Evolutionary conservation across 495 filamentous ascomycete species (phyloP), one percentile per base, ranked within the genome.

Genomic region (Talaromyces borbonicus): DNA sequence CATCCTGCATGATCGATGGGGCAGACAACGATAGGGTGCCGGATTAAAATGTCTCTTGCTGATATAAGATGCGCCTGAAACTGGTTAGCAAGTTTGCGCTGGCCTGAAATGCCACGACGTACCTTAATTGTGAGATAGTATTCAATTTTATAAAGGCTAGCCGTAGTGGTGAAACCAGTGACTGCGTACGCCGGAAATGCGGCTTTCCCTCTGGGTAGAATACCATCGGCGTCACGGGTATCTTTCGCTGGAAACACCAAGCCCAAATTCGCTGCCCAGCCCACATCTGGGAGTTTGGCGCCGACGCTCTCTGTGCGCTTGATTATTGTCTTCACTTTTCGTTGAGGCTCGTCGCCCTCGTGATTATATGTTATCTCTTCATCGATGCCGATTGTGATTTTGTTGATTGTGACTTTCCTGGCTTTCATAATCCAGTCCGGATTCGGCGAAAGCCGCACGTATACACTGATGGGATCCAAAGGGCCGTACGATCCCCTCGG

Each of bases 281-380:
- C 92, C 2, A 80, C 72, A 48, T 90, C 88, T 2, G 92, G 87
- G 58, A 98, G 62, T 60, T 84, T 93, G 11, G 84, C 76, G 9
- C 83, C 81, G 16, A 98, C 78, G 2, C 68, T 66, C 49, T 96
- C 90, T 2, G 85, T 84, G 51, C 90, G 82, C 55, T 86, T 90
- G 18, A 85, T 81, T 52, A 98, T 65, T 18, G 79, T 80, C 60
- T 92, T 97, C 59, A 87, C 69, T 59, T 94, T 97, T 52, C 85
- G 84, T 22, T 83, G 87, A 36, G 90, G 89, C 60, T 97, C 92
- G 54, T 97, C 92, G n/a, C 92, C 92, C 56, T 97, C 90, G 29
- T 92, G 92, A 53, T 98, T 97, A 66, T 85, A 98, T 16, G 88
- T 88, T 41, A 97, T 94, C 60, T 96, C 89, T 61, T 98, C 92